Conservation (phyloP, 2,329 filamentous ascomycete genomes). For the Grosmannia clavigera region DNA sequence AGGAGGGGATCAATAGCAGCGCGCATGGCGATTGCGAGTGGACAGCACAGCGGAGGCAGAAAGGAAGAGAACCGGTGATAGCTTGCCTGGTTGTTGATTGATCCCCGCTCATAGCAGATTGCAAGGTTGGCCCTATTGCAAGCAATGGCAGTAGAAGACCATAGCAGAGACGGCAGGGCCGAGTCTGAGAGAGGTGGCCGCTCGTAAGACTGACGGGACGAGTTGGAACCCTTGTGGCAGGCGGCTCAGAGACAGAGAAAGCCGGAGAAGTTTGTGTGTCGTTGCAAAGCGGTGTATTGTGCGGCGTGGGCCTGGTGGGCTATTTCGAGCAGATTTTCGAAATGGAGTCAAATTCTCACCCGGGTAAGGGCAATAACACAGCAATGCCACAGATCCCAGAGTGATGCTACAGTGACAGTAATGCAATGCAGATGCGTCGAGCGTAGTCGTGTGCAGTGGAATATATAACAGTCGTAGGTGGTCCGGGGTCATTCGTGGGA, state of each 20-base stretch:
- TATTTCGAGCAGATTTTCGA: neutral
- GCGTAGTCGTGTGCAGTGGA: neutral
- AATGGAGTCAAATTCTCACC: neutral
- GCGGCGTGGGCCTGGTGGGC: constrained; percentile 1
- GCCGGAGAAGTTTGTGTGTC: neutral
- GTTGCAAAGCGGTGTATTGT: constrained; percentile 1
- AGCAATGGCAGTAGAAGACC: constrained; percentile 2
- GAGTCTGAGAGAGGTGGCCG: neutral
- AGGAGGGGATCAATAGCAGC: constrained; percentile 2
- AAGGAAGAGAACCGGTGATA: neutral
- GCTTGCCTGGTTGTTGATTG: constrained; percentile 38
- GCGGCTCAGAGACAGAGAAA: neutral
- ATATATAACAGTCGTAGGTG: neutral
- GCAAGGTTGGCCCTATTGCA: constrained; percentile 1
- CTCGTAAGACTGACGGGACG: neutral
- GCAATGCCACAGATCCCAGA: neutral
- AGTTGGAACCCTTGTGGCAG: neutral
- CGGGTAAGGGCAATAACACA: neutral
- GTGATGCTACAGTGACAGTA: neutral
- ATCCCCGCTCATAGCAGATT: constrained; percentile 52
- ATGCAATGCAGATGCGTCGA: neutral
- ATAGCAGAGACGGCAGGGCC: constrained; percentile 2
- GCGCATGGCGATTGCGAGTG: neutral
- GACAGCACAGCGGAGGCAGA: neutral
- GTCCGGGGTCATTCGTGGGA: constrained; percentile 3